Evolutionary conservation across 805 yeast genomes (phyloP), one percentile per base, ranked within the genome.

Genomic region (Lipomyces kockii): DNA sequence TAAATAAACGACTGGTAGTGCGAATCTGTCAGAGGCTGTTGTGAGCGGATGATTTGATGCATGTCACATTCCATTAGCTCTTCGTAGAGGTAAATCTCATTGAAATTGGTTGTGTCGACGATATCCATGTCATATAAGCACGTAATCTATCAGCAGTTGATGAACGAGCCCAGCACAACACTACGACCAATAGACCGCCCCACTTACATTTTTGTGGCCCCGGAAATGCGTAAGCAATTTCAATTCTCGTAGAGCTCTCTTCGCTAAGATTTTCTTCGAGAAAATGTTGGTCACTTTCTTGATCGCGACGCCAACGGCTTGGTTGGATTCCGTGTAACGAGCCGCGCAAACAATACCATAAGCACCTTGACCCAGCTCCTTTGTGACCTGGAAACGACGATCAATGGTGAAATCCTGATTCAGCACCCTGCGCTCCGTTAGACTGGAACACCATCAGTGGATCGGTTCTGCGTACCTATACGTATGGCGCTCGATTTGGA

Each of bases 21-120:
- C 39, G 93, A 91, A 77, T 95, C 98, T 0, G 97, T 91, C 72
- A 95, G 82, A 0, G 97, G 90, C 78, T 95, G 98, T 25, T 93
- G 94, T 11, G 97, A 90, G 73, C 97, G 85, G 70, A 95, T 94
- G 75, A 95, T 95, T 78, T 94, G 98, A 79, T 94, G 97, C 92
- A 95, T 89, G 78, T 95, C 99, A 79, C 98, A 94, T 78, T 94
- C 98, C 98, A 95, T 95, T 74, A 94, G 82, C 79, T 94, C 99
- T 73, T 95, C 99, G 76, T 95, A 95, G 7, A 95, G 82, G 73
- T 95, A 95, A 12, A 95, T 84, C 75, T 96, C 99, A 78, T 93
- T 92, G 82, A 94, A 94, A 62, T 86, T 85, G 72, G 87, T 85
- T 29, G 93, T 91, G 60, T 85, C 80, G 51, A 93, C 92, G 61